Evolutionary conservation across 148 eudicot genomes (phyloP), one percentile per base, ranked within the genome.

Genomic region (Rhododendron ovatum): DNA sequence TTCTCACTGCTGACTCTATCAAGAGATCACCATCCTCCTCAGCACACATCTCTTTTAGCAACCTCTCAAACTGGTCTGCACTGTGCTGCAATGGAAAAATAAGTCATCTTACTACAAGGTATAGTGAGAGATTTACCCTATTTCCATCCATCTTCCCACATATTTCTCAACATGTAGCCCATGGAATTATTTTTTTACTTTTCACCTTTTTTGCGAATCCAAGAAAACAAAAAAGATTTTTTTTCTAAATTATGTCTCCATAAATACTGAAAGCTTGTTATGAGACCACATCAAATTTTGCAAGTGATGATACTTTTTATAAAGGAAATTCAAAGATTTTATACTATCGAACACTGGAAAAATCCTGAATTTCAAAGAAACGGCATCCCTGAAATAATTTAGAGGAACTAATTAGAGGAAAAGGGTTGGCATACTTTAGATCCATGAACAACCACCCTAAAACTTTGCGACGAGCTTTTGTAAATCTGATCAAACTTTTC

Each of bases 371-470:
- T 37, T 51, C 45, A 47, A 57, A 22, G 41, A 53, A 18, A 82
- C n/a, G 65, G 47, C 78, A 83, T 69, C 59, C 69, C 14, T 8
- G 18, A 48, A n/a, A 20, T 35, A 71, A 69, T 83, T 18, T 18
- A 33, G 39, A 87, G 65, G 77, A 82, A n/a, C 3, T n/a, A 51
- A 18, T 43, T 12, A 7, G 74, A 83, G 77, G 18, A 85, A 81
- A 17, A 85, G 69, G 51, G 26, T 84, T 57, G 24, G 51, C 95
- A 84, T 93, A 98, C 99, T 90, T 98, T 98, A 81, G 99, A 98
- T 86, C 99, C 99, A 93, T 95, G 99, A 43, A 98, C 99, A 78
- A 98, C 99, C 84, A 98, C 96, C 90, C 99, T 94, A 87, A 98
- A 95, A 78, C 94, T 94, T 89, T 95, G 99, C 63, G 99, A 98